Conservation (phyloP, 2,329 filamentous ascomycete genomes). For the Cladosporium sp. region DNA sequence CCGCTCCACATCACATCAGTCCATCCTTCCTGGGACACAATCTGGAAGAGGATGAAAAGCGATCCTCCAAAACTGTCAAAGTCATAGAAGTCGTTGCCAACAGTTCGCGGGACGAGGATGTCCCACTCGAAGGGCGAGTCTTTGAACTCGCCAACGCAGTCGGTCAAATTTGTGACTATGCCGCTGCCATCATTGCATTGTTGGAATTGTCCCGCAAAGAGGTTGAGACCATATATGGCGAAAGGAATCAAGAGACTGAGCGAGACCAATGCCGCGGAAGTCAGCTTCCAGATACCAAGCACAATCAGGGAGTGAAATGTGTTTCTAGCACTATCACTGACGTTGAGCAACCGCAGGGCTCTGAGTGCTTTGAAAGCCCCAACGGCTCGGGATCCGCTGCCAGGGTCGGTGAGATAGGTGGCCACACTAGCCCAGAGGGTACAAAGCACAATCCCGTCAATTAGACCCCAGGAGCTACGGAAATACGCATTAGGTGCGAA, state of each 20-base stretch:
- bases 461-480: constrained; percentile 93
- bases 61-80: constrained; percentile 95
- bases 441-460: constrained; percentile 85
- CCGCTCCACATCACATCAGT: constrained; percentile 84
- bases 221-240: constrained; percentile 89
- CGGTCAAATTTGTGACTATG: constrained; percentile 58
- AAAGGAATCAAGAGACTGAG: constrained; percentile 93
- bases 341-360: constrained; percentile 86
- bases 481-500: constrained; percentile 98
- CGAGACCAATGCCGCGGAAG: constrained; percentile 90
- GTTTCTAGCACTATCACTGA: constrained; percentile 91
- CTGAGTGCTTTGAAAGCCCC: constrained; percentile 96
- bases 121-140: constrained; percentile 80
- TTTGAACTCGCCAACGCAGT: constrained; percentile 83
- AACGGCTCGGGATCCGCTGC: constrained; percentile 82
- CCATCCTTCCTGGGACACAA: constrained; percentile 98
- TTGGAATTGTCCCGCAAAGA: constrained; percentile 82
- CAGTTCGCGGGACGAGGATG: constrained; percentile 78
- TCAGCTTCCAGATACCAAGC: constrained; percentile 88
- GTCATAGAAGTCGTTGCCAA: constrained; percentile 78
- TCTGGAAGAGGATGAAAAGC: constrained; percentile 95
- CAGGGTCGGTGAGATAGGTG: constrained; percentile 77
- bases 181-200: constrained; percentile 70
- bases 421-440: constrained; percentile 95
- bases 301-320: constrained; percentile 97